These are phyloP conservation scores for Fusarium nanum DNA, from an alignment of 2,329 filamentous ascomycete genomes.

Conservation along the genomic window DNA sequence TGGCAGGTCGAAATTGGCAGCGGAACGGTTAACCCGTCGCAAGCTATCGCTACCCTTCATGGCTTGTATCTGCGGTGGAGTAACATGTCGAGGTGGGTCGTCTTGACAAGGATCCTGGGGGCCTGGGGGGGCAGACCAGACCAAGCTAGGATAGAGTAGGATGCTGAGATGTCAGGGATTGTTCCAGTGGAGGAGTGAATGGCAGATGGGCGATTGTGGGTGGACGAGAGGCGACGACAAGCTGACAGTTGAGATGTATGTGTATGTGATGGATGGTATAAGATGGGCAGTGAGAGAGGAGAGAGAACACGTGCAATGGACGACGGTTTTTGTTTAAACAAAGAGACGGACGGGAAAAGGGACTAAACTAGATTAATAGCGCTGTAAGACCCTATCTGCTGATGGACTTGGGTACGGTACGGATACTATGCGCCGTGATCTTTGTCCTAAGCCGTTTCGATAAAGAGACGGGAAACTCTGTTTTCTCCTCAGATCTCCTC, in stretches of 20 bases:
- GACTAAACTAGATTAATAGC: background rate
- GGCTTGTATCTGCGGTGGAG: slow-evolving; percentile 44
- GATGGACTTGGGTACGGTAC: background rate
- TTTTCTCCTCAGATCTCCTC: slow-evolving; percentile 29
- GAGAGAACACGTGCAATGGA: slow-evolving; percentile 22
- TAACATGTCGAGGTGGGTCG: slow-evolving; percentile 46
- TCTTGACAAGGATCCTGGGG: slow-evolving; percentile 37
- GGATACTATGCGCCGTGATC: background rate
- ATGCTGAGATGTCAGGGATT: slow-evolving; percentile 33
- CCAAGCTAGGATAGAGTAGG: slow-evolving; percentile 16
- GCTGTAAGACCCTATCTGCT: slow-evolving; percentile 8
- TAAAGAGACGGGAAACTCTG: slow-evolving; percentile 15
- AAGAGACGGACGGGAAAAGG: slow-evolving; percentile 1
- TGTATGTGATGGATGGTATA: slow-evolving; percentile 9
- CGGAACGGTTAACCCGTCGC: slow-evolving; percentile 40
- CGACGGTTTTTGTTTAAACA: slow-evolving; percentile 1
- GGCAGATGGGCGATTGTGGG: slow-evolving; percentile 9
- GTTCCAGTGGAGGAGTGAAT: slow-evolving; percentile 18
- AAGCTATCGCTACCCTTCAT: slow-evolving; percentile 46
- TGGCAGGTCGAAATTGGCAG: slow-evolving; percentile 44
- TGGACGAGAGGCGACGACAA: background rate
- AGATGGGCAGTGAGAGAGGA: background rate
- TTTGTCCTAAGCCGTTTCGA: slow-evolving; percentile 10
- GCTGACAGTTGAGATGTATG: slow-evolving; percentile 14
- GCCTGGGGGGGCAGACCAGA: slow-evolving; percentile 20